Percentiles rank a stretch among this genome's conserved stretches.
These are phyloP conservation scores for Phytophthora multivora DNA, from an alignment of 352 stramenopile genomes.

Conservation along the genomic window DNA sequence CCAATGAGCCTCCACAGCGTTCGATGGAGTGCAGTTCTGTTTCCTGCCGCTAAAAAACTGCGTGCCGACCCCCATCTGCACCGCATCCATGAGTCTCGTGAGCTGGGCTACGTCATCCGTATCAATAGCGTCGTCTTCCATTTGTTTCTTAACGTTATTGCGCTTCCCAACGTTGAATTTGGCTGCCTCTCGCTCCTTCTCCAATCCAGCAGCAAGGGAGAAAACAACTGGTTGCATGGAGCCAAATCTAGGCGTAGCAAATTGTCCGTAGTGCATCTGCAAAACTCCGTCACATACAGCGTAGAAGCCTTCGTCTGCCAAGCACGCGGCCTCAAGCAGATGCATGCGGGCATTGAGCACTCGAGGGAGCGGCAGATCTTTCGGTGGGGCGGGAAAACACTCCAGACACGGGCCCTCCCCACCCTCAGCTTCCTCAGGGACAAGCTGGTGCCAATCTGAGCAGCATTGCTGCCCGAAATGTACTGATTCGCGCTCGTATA, in stretches of 20 bases:
- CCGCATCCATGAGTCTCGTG: slow-evolving; percentile 25
- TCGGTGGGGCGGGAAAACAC: slow-evolving; percentile 7
- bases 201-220: slow-evolving; percentile 16
- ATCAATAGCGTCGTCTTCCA: slow-evolving; percentile 10
- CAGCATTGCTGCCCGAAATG: slow-evolving; percentile 31
- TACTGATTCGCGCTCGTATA: slow-evolving; percentile 14
- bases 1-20: slow-evolving; percentile 33
- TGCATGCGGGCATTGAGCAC: slow-evolving; percentile 15
- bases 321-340: slow-evolving; percentile 21
- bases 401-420: slow-evolving; percentile 13
- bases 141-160: not conserved
- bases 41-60: slow-evolving; percentile 38
- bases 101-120: slow-evolving; percentile 21
- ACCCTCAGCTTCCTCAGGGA: slow-evolving; percentile 22
- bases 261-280: slow-evolving; percentile 32
- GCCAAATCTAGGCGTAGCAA: slow-evolving; percentile 16
- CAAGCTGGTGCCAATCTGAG: slow-evolving; percentile 34
- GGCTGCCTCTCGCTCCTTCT: slow-evolving; percentile 6
- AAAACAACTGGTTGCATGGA: slow-evolving; percentile 34
- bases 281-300: slow-evolving; percentile 17
- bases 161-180: not conserved
- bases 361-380: slow-evolving; percentile 25
- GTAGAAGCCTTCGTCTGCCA: slow-evolving; percentile 16
- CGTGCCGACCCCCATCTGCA: slow-evolving; percentile 27
- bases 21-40: slow-evolving; percentile 19